Percentiles rank a stretch among this genome's conserved stretches.
Evolutionary conservation across 805 yeast genomes (phyloP).

Genomic region (Candida nitratophila): DNA sequence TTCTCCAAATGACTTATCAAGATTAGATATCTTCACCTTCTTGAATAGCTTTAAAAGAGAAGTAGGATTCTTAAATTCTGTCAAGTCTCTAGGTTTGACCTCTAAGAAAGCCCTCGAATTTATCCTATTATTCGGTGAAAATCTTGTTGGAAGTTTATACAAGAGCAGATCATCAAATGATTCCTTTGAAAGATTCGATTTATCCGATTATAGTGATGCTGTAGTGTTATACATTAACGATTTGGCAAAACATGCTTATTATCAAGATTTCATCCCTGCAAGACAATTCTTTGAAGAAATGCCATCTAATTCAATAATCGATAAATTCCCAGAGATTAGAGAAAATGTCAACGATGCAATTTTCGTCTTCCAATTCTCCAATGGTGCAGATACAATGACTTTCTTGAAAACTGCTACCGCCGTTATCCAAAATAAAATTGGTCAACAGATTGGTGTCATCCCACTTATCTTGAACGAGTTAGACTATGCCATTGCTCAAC

Average conservation of each 20-base stretch:
- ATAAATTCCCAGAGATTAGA: slow-evolving; percentile 59
- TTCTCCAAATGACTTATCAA: slow-evolving; percentile 41
- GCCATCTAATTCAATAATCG: slow-evolving; percentile 29
- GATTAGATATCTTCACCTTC: slow-evolving; percentile 36
- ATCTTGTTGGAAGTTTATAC: slow-evolving; percentile 5
- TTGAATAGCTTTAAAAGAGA: slow-evolving; percentile 33
- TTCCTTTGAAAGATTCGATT: slow-evolving; percentile 17
- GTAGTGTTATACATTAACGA: slow-evolving; percentile 77
- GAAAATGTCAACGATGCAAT: slow-evolving; percentile 74
- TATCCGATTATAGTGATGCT: slow-evolving; percentile 16
- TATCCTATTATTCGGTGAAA: slow-evolving; percentile 31
- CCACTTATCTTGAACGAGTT: slow-evolving; percentile 39
- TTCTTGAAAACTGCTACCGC: slow-evolving; percentile 42
- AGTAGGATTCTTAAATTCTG: slow-evolving; percentile 8
- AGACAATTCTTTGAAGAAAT: slow-evolving; percentile 38
- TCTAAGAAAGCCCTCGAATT: slow-evolving; percentile 27
- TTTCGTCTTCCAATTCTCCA: slow-evolving; percentile 57
- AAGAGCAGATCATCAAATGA: slow-evolving; percentile 4
- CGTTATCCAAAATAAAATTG: slow-evolving; percentile 49
- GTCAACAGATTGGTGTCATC: slow-evolving; percentile 79
- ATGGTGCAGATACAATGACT: slow-evolving; percentile 42
- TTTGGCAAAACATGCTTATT: slow-evolving; percentile 55
- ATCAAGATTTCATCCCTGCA: slow-evolving; percentile 37
- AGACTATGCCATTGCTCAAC: slow-evolving; percentile 18
- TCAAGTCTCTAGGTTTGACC: slow-evolving; percentile 27